phyloP scores from a whole-genome alignment of 192 early-diverging fungal species.

The Dissophora globulifera region DNA sequence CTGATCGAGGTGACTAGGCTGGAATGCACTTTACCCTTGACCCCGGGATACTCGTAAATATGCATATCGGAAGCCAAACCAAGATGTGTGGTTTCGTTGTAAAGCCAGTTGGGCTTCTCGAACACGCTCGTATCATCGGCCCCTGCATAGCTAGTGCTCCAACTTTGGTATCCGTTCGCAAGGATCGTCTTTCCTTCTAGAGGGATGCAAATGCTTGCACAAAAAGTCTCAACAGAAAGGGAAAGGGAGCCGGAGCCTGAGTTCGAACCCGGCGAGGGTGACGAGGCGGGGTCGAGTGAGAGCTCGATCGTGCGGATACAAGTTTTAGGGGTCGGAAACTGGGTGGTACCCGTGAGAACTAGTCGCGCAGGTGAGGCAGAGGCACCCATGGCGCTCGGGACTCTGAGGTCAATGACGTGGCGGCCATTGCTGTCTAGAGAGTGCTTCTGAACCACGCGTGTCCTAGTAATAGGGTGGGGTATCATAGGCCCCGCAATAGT shows the following conservation, averaged over 20 bases:
- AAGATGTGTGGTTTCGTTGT: conserved; percentile 16
- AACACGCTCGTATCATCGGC: conserved; percentile 47
- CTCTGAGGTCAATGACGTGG: not conserved
- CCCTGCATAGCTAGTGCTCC: conserved; percentile 53
- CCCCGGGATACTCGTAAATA: conserved; percentile 55
- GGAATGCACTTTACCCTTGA: conserved; percentile 59
- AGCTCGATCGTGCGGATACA: conserved; percentile 31
- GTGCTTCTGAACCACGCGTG: not conserved
- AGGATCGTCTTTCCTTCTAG: conserved; percentile 37
- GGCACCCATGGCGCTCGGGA: not conserved
- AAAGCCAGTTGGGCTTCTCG: conserved; percentile 51
- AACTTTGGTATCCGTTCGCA: conserved; percentile 64
- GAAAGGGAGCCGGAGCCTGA: not conserved
- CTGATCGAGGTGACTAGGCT: conserved; percentile 58
- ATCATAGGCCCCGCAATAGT: too few relatives aligned
- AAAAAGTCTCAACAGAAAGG: conserved; percentile 12
- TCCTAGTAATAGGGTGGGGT: not conserved
- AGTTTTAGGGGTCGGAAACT: not conserved
- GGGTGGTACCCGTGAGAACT: conserved; percentile 4
- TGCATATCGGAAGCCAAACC: conserved; percentile 29
- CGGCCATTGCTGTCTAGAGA: not conserved
- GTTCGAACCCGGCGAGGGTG: not conserved
- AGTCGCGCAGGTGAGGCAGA: not conserved
- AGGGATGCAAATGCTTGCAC: not conserved
- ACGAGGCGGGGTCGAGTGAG: not conserved